Base-by-base conservation (phyloP, 108 stramenopile genomes). In the Skeletonema potamos region DNA sequence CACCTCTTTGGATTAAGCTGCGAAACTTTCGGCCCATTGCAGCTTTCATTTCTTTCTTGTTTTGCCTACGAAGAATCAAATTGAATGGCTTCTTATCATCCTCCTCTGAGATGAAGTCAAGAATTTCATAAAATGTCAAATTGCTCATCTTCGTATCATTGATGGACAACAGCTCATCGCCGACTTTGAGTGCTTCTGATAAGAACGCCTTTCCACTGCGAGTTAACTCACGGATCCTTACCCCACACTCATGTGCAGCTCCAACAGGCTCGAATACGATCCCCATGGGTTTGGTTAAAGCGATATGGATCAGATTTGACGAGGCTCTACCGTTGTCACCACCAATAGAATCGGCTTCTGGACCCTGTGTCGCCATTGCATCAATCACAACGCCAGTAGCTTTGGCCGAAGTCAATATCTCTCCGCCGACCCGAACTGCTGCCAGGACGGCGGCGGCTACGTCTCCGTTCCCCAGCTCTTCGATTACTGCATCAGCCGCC, bases 31-130 rank as follows among this genome's bases (percentile, higher is more conserved):
- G 39, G 15, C 39, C 39, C 39, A 41, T 41, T n/a, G 39, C 39
- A 15, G 39, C 39, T 41, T 78, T 75, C 54, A 79, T 79, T 20
- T 77, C 39, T 41, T 41, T 41, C 15, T 15, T 41, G 39, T 15
- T 2, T 10, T 3, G 39, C n/a, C 39, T 41, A 13, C 4, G 15
- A 3, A 41, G n/a, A 15, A 15, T n/a, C 39, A 41, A n/a, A 41
- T 41, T 41, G 15, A 41, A 41, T n/a, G 15, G 15, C 2, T 41
- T 41, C 39, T 41, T 13, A 0, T 41, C 39, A 3, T 41, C 39
- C 15, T 41, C 39, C 10, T 41, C 39, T 15, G 13, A 15, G 13
- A 41, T 41, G 15, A 41, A n/a, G 15, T 41, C 39, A 15, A 41
- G 15, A n/a, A 41, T 41, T 41, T 41, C 15, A 41, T 41, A 41